A percentile compares a stretch with the other conserved stretches of the same genome.
Conservation (phyloP, 768 basidiomycete genomes). For the Wakefieldia striispora region DNA sequence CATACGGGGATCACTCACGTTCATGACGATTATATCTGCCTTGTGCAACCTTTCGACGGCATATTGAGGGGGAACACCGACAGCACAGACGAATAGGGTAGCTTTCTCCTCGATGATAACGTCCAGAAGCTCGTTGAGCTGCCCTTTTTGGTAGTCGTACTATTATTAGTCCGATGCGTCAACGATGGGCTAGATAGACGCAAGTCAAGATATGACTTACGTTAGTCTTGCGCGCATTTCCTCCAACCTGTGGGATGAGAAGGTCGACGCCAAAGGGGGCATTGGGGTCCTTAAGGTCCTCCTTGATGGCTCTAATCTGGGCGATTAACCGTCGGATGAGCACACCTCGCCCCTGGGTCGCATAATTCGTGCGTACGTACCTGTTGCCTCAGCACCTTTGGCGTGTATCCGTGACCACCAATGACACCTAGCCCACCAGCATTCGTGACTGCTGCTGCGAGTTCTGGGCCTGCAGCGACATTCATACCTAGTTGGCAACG, state of each 20-base stretch:
- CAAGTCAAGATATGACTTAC: constrained; percentile 40
- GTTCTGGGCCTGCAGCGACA: constrained; percentile 71
- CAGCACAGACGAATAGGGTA: constrained; percentile 85
- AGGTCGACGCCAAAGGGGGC: constrained; percentile 91
- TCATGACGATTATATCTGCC: constrained; percentile 87
- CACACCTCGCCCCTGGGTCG: neutral
- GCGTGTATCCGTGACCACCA: constrained; percentile 85
- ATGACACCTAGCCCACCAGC: constrained; percentile 93
- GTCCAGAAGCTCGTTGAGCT: constrained; percentile 78
- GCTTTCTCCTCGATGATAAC: constrained; percentile 93
- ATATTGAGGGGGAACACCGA: constrained; percentile 81
- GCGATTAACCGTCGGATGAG: constrained; percentile 7
- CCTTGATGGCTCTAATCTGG: constrained; percentile 74
- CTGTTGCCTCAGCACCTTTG: constrained; percentile 75
- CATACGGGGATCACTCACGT: constrained; percentile 40
- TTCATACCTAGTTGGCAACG: constrained; percentile 48
- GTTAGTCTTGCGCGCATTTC: constrained; percentile 88
- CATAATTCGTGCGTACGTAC: constrained; percentile 45
- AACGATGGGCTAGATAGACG: neutral
- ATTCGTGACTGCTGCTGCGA: constrained; percentile 92
- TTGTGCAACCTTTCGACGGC: constrained; percentile 80
- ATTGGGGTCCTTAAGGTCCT: constrained; percentile 66
- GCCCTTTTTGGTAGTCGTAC: constrained; percentile 89
- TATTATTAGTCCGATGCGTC: constrained; percentile 24
- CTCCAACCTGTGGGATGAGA: constrained; percentile 83